phyloP scores from a whole-genome alignment of 805 yeast species.

The Metschnikowia henanensis region DNA sequence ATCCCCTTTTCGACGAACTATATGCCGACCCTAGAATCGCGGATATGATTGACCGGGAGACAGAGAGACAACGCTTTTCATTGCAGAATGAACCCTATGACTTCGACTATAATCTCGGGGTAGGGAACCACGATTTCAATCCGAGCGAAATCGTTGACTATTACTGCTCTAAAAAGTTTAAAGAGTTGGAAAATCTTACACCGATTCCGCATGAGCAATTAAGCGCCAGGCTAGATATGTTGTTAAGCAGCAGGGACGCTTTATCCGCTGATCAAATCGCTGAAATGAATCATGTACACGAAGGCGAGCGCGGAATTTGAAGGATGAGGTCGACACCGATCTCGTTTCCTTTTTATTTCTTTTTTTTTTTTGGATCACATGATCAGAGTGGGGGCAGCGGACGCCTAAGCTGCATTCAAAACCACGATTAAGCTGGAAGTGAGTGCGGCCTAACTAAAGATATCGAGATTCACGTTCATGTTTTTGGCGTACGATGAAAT shows the following conservation, averaged over 20 bases:
- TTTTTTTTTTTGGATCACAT: neutral
- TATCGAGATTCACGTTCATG: no score
- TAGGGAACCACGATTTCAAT: constrained; percentile 30
- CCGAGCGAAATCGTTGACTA: constrained; percentile 17
- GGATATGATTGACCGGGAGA: constrained; percentile 12
- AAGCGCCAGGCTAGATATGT: constrained; percentile 8
- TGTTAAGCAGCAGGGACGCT: constrained; percentile 10
- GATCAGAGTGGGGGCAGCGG: neutral
- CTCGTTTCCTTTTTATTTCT: neutral
- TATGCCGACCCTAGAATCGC: constrained; percentile 17
- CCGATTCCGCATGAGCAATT: constrained; percentile 9
- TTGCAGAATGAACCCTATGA: constrained; percentile 15
- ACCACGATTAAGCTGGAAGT: no score
- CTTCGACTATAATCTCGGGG: constrained; percentile 26
- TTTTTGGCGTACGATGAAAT: no score
- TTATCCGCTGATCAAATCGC: constrained; percentile 1
- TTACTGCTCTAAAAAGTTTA: constrained; percentile 1
- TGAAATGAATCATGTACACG: neutral
- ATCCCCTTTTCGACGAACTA: constrained; percentile 21
- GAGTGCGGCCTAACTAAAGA: no score
- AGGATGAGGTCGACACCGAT: neutral
- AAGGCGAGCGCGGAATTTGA: neutral
- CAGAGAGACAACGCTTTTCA: constrained; percentile 15
- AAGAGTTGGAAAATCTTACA: constrained; percentile 1
- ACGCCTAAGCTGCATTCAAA: no score